Base-by-base conservation (phyloP, 2,329 filamentous ascomycete species). In the Penicillium olsonii region DNA sequence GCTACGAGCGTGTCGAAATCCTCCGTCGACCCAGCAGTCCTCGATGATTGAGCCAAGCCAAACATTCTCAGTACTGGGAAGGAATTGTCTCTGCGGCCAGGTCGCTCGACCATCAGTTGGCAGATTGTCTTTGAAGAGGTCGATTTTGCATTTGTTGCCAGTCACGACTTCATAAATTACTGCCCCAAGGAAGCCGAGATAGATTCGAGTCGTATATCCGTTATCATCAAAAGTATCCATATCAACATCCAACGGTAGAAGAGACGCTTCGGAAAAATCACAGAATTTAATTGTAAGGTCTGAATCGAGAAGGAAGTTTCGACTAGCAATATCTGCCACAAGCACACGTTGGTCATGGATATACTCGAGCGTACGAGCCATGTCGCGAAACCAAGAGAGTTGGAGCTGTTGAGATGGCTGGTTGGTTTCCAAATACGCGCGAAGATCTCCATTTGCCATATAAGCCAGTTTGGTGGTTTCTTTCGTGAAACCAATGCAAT, bases 21-120 rank as follows among this genome's bases (percentile, higher is more conserved):
- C 39, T 26, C 41, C 48, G 26, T 55, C 37, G 22, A 56, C 54
- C 61, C 62, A 67, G 42, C 63, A 67, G 26, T 50, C 53, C 34
- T 64, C 57, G 42, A 68, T 63, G 9, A 66, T 56, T 20, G 17
- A 27, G 33, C 58, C 60, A 19, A 67, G 54, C 60, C 64, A 66
- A 24, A 66, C 39, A 37, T 43, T 45, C 11, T 59, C 7, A 8
- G 61, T 24, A 27, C 40, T 56, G 2, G 61, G 64, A 35, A 67
- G 59, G 12, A 12, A 40, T 7, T 59, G 47, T 31, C 61, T 53
- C 37, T 45, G 49, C 15, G 63, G 64, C 56, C 58, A 65, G 20
- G 50, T 37, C 34, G 37, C 50, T 27, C 37, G 40, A 29, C 51
- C 49, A 42, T 52, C 47, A 0, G 38, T 46, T 37, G 48, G 31